Base-by-base conservation (phyloP, 2,329 filamentous ascomycete genomes). In the Arthroderma sp. region DNA sequence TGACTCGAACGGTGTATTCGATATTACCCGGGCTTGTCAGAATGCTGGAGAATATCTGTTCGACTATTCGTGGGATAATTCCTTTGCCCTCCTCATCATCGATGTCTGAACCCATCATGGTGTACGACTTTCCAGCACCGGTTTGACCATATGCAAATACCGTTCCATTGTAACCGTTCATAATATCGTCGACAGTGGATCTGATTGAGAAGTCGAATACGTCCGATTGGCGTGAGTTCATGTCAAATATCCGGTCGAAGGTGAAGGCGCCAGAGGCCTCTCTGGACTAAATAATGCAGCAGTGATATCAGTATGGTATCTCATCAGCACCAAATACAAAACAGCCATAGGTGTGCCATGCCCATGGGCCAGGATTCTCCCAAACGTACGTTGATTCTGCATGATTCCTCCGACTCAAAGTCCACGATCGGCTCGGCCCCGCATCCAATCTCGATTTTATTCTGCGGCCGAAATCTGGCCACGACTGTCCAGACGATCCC, bases 131-230 rank as follows among this genome's bases (percentile, higher is more conserved):
- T 72, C 91, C 91, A 8, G 89, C 88, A 65, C 91, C 91, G 1
- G 91, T 98, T 73, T 96, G 91, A 53, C 91, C 91, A 64, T 98
- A 98, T 51, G 91, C 91, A 58, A 98, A 96, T 55, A 98, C 89
- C 9, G 89, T 96, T 61, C 89, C 91, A 70, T 98, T 98, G 77
- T 98, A 98, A 53, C 91, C 91, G 68, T 96, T 94, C 53, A 98
- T 75, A 55, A 98, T 95, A 64, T 96, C 91, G 69, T 96, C 89
- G 55, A 98, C 91, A 15, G 91, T 96, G 28, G 86, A 78, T 53
- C 84, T 82, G 65, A 98, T 96, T 36, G 91, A 96, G 70, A 91
- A 98, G 67, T 96, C 86, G 70, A 98, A 98, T 58, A 98, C 87
- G 67, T 96, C 88, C 59, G 78, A 73, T 68, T 98, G 91, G 58